Percentiles rank a stretch among this genome's conserved stretches.
These are phyloP conservation scores for Ceratocystis variospora DNA, from an alignment of 2,329 filamentous ascomycete species.

Conservation along the genomic window DNA sequence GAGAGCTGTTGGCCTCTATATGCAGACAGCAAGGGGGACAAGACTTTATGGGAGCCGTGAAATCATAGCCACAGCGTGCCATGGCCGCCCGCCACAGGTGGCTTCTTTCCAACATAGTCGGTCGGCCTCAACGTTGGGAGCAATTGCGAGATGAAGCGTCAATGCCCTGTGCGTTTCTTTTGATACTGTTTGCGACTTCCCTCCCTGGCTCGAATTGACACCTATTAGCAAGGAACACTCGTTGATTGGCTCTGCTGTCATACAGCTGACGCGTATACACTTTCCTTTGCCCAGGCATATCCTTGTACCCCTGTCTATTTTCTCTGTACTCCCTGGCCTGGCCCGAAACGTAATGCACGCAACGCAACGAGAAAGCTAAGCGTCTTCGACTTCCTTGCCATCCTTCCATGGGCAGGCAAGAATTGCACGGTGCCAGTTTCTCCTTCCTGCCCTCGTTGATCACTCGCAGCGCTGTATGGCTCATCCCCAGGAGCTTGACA, in stretches of 20 bases:
- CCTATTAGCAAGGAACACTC: not conserved
- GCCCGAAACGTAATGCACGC: conserved; percentile 12
- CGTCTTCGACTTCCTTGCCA: not conserved
- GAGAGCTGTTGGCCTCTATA: too few species aligned
- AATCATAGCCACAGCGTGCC: too few species aligned
- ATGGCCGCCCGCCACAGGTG: too few species aligned
- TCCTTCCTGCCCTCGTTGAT: not conserved
- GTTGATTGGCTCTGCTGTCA: conserved; percentile 23
- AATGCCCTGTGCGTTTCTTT: not conserved
- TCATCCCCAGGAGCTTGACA: not conserved
- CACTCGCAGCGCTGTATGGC: not conserved
- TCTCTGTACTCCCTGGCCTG: conserved; percentile 4
- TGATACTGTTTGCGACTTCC: not conserved
- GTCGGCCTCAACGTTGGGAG: not conserved
- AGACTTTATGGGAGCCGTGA: too few species aligned
- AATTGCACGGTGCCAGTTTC: not conserved
- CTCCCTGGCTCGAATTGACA: not conserved
- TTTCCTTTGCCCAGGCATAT: conserved; percentile 4
- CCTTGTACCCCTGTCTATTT: conserved; percentile 8
- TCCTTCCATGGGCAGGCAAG: not conserved
- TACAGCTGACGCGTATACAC: conserved; percentile 26
- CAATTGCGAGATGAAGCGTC: not conserved
- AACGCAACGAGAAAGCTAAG: not conserved
- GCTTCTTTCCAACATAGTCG: not conserved
- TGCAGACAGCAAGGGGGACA: too few species aligned